Conservation (phyloP, 1,284 basidiomycete species). For the Naganishia liquefaciens region DNA sequence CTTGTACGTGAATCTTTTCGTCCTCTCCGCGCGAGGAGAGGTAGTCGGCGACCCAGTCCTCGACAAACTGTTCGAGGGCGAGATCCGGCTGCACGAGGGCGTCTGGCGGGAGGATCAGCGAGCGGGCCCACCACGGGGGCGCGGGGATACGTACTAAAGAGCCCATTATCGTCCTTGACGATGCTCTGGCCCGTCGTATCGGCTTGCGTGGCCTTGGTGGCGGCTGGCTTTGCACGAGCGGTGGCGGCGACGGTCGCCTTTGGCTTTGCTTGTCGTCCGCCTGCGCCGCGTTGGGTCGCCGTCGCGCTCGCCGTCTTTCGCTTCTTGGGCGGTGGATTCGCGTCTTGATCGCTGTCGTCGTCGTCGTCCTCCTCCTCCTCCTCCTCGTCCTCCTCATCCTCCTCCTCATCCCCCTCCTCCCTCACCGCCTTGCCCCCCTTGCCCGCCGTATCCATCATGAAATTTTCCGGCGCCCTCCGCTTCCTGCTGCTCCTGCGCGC, state of each 20-base stretch:
- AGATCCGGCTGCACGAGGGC: slow-evolving; percentile 50
- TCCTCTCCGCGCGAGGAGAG: slow-evolving; percentile 43
- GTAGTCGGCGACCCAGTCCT: slow-evolving; percentile 53
- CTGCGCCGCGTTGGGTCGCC: slow-evolving; percentile 4
- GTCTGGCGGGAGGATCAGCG: slow-evolving; percentile 38
- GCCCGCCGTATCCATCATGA: background rate
- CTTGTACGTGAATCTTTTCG: slow-evolving; percentile 49
- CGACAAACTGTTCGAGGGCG: slow-evolving; percentile 49
- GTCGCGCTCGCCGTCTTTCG: slow-evolving; percentile 30
- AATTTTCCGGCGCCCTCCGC: slow-evolving; percentile 23
- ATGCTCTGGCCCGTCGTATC: slow-evolving; percentile 17
- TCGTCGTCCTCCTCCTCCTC: slow-evolving; percentile 32
- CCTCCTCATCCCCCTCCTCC: slow-evolving; percentile 34
- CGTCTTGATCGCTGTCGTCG: slow-evolving; percentile 34
- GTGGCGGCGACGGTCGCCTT: background rate
- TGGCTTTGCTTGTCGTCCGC: background rate
- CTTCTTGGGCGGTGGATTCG: slow-evolving; percentile 35
- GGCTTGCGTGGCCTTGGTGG: slow-evolving; percentile 31
- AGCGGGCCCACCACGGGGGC: background rate
- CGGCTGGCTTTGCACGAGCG: background rate
- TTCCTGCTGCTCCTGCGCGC: slow-evolving; percentile 25
- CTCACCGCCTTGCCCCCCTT: slow-evolving; percentile 32
- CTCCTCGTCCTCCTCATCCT: background rate
- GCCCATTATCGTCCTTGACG: slow-evolving; percentile 32
- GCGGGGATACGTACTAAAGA: slow-evolving; percentile 33